A percentile compares a stretch with the other conserved stretches of the same genome.
Conservation (phyloP, 2,329 filamentous ascomycete genomes). For the Phialemoniopsis sp. region DNA sequence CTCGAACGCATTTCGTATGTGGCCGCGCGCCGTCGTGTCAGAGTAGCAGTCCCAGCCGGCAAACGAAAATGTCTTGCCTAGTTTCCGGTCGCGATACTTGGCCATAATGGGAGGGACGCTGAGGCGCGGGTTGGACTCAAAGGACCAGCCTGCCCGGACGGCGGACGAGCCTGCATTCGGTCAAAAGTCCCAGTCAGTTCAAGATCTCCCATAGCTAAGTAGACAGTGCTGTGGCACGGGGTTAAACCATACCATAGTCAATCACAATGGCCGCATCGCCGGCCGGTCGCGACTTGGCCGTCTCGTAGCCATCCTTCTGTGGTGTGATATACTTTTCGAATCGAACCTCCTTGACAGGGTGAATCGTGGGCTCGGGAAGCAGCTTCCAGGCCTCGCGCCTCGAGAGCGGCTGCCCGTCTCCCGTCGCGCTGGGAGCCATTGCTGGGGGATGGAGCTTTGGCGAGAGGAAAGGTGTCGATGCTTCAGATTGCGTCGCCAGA, state of each 20-base stretch:
- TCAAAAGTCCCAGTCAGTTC: conserved; percentile 8
- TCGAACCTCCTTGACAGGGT: conserved; percentile 56
- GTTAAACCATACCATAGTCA: conserved; percentile 74
- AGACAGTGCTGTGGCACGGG: neutral
- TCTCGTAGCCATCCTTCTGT: conserved; percentile 64
- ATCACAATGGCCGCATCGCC: conserved; percentile 82
- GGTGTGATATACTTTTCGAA: conserved; percentile 53
- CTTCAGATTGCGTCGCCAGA: too few relatives aligned
- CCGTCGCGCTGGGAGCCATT: too few relatives aligned
- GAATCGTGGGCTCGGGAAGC: conserved; percentile 51
- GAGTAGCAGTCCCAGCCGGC: conserved; percentile 90
- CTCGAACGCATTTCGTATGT: conserved; percentile 89
- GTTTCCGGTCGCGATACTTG: conserved; percentile 90
- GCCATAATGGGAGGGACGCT: conserved; percentile 86
- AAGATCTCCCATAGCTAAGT: too few relatives aligned
- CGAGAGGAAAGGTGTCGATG: too few relatives aligned
- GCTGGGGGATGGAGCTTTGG: too few relatives aligned
- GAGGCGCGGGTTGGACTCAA: conserved; percentile 77
- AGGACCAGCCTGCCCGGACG: conserved; percentile 93
- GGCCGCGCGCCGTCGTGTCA: conserved; percentile 86
- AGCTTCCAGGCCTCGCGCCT: conserved; percentile 35
- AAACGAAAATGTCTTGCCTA: conserved; percentile 88
- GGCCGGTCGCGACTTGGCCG: conserved; percentile 53
- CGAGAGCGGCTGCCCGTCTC: conserved; percentile 20
- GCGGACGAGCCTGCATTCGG: conserved; percentile 68